phyloP scores from a whole-genome alignment of 768 basidiomycete genomes.

The Leucosporidium creatinivorum region DNA sequence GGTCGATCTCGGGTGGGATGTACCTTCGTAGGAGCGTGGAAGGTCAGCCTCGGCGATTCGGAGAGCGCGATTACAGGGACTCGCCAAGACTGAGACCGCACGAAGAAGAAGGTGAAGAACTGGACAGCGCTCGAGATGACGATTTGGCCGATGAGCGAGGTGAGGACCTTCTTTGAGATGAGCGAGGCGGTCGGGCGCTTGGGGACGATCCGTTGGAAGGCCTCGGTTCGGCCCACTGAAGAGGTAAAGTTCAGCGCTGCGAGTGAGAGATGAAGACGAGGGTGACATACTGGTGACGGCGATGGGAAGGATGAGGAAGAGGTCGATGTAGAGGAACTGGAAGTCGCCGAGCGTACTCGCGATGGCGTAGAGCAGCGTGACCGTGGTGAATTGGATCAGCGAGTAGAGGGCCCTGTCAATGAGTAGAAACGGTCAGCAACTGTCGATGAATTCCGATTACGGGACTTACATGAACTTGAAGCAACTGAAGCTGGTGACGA shows the following conservation, averaged over 20 bases:
- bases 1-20: constrained; percentile 56
- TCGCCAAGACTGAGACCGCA: constrained; percentile 75
- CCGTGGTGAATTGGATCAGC: constrained; percentile 96
- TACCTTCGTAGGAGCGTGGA: constrained; percentile 53
- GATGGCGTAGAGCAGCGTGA: constrained; percentile 90
- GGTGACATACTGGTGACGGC: constrained; percentile 78
- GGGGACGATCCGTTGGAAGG: constrained; percentile 74
- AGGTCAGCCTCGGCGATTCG: constrained; percentile 1
- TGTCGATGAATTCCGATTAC: neutral
- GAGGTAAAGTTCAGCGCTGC: constrained; percentile 2
- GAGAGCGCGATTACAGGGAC: constrained; percentile 26
- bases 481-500: constrained; percentile 97
- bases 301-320: constrained; percentile 94
- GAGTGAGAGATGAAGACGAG: neutral
- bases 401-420: constrained; percentile 85
- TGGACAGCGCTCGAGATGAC: constrained; percentile 74
- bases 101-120: constrained; percentile 82
- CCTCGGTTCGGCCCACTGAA: constrained; percentile 88
- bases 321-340: constrained; percentile 95
- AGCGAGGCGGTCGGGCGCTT: constrained; percentile 92
- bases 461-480: constrained; percentile 94
- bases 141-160: constrained; percentile 88
- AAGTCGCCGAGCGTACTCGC: constrained; percentile 94
- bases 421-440: neutral
- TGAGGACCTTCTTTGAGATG: constrained; percentile 88